Evolutionary conservation across 306 rosid species (phyloP).

Genomic region (Cyclanthera cordifolia): DNA sequence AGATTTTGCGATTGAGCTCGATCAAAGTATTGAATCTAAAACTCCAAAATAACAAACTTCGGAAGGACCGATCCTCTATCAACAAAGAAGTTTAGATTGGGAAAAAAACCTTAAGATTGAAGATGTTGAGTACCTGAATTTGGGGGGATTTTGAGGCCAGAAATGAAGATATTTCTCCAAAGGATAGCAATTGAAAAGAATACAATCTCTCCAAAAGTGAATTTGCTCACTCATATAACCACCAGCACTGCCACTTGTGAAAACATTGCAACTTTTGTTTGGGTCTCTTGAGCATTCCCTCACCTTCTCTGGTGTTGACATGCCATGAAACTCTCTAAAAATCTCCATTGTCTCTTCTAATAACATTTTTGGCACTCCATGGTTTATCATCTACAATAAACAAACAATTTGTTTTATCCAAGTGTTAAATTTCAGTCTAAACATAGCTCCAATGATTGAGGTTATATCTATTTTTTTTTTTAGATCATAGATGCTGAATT

Average conservation of each 20-base stretch:
- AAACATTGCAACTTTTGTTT: conserved; percentile 34
- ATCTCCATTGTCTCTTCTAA: conserved; percentile 29
- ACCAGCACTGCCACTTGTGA: conserved; percentile 26
- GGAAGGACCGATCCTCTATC: no score
- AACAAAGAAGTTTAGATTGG: no score
- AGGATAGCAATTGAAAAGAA: conserved; percentile 46
- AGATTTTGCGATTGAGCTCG: no score
- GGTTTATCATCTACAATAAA: conserved; percentile 38
- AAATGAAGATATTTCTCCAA: conserved; percentile 26
- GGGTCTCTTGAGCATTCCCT: conserved; percentile 42
- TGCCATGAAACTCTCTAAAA: conserved; percentile 46
- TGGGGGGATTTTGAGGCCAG: conserved; percentile 57
- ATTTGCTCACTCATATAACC: conserved; percentile 21
- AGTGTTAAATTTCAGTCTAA: no score
- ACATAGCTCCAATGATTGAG: no score
- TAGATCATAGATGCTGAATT: no score
- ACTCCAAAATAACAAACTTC: no score
- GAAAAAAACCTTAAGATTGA: no score
- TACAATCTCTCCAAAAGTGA: conserved; percentile 55
- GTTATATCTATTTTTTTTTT: no score
- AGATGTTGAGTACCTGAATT: conserved; percentile 25
- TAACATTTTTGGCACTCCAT: not conserved
- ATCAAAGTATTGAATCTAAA: no score
- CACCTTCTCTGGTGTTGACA: conserved; percentile 44
- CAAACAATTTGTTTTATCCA: no score